phyloP scores from a whole-genome alignment of 345 rosid species.

The Camelina hispida region DNA sequence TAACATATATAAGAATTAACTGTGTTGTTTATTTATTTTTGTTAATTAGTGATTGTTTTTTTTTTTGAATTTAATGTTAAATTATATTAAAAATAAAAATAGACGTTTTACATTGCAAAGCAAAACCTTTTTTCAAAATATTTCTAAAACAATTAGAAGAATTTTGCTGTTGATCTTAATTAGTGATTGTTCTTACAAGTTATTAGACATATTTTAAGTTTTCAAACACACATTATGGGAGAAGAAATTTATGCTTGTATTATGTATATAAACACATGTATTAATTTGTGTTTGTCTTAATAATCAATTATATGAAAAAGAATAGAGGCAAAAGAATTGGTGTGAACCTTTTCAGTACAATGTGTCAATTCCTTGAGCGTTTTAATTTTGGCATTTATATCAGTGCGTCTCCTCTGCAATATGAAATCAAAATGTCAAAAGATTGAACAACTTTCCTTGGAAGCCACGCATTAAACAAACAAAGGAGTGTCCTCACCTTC shows the following conservation, averaged over 20 bases:
- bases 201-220: neutral
- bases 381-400: slow-evolving; percentile 2
- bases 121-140: too few species aligned
- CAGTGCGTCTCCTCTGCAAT: slow-evolving; percentile 29
- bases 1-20: too few species aligned
- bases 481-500: slow-evolving; percentile 15
- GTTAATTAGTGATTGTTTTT: too few species aligned
- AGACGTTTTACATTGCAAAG: too few species aligned
- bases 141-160: too few species aligned
- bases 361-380: slow-evolving; percentile 19
- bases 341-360: slow-evolving; percentile 7
- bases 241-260: neutral
- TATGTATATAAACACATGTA: neutral
- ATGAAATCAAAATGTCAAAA: slow-evolving; percentile 4
- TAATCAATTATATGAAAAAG: neutral
- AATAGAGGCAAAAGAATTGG: neutral
- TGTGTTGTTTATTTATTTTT: too few species aligned
- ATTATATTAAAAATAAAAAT: too few species aligned
- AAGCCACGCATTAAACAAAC: neutral
- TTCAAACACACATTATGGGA: neutral
- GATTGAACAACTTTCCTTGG: neutral
- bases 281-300: neutral
- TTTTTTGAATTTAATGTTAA: too few species aligned
- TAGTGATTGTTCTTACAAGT: too few species aligned
- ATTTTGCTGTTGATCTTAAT: too few species aligned